These are phyloP conservation scores for Tuber melanosporum DNA, from an alignment of 495 filamentous ascomycete species.

Conservation along the genomic window DNA sequence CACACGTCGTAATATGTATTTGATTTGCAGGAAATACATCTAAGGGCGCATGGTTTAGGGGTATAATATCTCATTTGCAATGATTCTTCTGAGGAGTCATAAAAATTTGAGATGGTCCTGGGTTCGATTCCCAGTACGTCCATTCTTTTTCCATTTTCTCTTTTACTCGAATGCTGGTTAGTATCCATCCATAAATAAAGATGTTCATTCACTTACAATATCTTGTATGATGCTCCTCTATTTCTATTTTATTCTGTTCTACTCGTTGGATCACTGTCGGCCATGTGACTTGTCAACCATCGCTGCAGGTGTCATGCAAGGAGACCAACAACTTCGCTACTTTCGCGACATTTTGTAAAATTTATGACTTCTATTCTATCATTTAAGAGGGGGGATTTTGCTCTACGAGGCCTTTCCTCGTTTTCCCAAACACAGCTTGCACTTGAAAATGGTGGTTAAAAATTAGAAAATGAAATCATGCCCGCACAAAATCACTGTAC, in stretches of 20 bases:
- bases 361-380: not conserved
- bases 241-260: no score
- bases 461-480: not conserved
- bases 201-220: not conserved
- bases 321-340: not conserved
- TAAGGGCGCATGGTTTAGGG: constrained; percentile 20
- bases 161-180: not conserved
- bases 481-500: not conserved
- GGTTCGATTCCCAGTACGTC: constrained; percentile 31
- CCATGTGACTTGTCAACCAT: no score
- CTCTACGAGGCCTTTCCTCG: not conserved
- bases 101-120: constrained; percentile 25
- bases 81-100: not conserved
- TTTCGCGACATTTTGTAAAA: not conserved
- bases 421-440: not conserved
- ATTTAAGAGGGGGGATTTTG: not conserved
- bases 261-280: no score
- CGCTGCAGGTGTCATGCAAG: not conserved
- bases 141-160: not conserved
- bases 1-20: not conserved
- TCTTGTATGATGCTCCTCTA: not conserved
- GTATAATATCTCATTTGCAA: constrained; percentile 32
- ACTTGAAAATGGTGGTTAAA: not conserved
- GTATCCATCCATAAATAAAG: no score
- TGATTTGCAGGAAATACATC: not conserved